Evolutionary conservation across 2,329 filamentous ascomycete genomes (phyloP).

Genomic region (Aspergillus sp.): DNA sequence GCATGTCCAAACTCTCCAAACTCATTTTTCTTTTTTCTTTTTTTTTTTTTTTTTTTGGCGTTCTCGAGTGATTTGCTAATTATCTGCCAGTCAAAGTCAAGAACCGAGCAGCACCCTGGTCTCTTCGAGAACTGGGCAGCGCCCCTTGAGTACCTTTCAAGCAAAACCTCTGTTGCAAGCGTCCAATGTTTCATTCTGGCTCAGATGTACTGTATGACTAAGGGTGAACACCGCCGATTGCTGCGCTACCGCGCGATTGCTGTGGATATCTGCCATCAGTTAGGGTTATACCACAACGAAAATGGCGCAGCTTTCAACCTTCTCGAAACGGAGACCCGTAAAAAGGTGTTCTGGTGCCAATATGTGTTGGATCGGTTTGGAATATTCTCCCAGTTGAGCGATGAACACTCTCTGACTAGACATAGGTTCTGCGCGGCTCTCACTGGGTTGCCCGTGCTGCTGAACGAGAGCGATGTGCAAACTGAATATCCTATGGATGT

Average conservation of each 20-base stretch:
- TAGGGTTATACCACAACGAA: slow-evolving; percentile 89
- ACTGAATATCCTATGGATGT: slow-evolving; percentile 87
- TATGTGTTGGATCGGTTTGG: slow-evolving; percentile 88
- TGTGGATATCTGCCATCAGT: slow-evolving; percentile 77
- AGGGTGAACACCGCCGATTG: slow-evolving; percentile 79
- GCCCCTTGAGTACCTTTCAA: slow-evolving; percentile 71
- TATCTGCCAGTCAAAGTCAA: slow-evolving; percentile 50
- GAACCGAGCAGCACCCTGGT: slow-evolving; percentile 55
- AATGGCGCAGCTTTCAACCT: slow-evolving; percentile 82
- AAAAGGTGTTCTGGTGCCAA: slow-evolving; percentile 96
- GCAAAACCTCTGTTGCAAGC: slow-evolving; percentile 78
- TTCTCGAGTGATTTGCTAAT: slow-evolving; percentile 9
- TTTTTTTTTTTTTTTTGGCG: too few relatives aligned
- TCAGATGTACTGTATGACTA: slow-evolving; percentile 82
- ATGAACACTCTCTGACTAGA: slow-evolving; percentile 1
- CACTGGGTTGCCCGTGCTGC: slow-evolving; percentile 80
- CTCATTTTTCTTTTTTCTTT: too few relatives aligned
- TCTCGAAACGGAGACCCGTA: slow-evolving; percentile 82
- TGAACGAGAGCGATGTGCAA: slow-evolving; percentile 82
- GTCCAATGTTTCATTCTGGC: slow-evolving; percentile 88
- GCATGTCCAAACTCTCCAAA: slow-evolving; percentile 41
- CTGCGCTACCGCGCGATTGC: slow-evolving; percentile 90
- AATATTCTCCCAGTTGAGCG: background rate
- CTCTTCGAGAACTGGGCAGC: slow-evolving; percentile 75
- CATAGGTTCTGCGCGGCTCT: slow-evolving; percentile 80